Evolutionary conservation across 1,284 basidiomycete genomes (phyloP).

Genomic region (Hymenochaete sp.): DNA sequence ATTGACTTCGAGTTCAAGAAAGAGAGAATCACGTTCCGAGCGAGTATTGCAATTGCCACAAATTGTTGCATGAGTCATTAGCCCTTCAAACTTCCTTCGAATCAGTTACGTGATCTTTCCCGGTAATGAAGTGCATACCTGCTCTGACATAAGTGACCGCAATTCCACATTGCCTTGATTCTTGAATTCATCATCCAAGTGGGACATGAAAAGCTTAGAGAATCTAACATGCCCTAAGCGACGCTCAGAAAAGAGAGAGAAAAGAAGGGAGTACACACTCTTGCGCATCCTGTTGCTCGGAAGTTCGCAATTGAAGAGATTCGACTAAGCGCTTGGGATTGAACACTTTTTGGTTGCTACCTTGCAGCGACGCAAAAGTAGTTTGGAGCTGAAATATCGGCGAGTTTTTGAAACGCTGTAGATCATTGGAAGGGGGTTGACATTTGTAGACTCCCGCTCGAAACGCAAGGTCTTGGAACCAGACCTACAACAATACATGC

Average conservation of each 20-base stretch:
- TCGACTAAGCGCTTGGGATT: slow-evolving; percentile 80
- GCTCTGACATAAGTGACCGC: slow-evolving; percentile 58
- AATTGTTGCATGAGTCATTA: slow-evolving; percentile 66
- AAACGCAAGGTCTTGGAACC: slow-evolving; percentile 63
- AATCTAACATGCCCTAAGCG: slow-evolving; percentile 60
- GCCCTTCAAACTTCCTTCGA: slow-evolving; percentile 69
- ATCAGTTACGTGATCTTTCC: slow-evolving; percentile 2
- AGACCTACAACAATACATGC: no score
- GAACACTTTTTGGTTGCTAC: slow-evolving; percentile 57
- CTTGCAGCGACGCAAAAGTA: slow-evolving; percentile 76
- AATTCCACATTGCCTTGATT: slow-evolving; percentile 58
- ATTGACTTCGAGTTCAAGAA: slow-evolving; percentile 81
- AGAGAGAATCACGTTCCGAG: slow-evolving; percentile 60
- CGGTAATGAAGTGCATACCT: slow-evolving; percentile 35
- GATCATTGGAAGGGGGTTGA: slow-evolving; percentile 38
- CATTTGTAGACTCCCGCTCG: slow-evolving; percentile 58
- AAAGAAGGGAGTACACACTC: slow-evolving; percentile 48
- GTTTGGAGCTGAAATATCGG: slow-evolving; percentile 68
- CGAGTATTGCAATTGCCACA: slow-evolving; percentile 62
- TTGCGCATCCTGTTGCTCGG: slow-evolving; percentile 90
- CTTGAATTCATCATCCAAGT: slow-evolving; percentile 77
- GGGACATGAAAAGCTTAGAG: slow-evolving; percentile 86
- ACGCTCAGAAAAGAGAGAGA: neutral
- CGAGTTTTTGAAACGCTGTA: slow-evolving; percentile 41
- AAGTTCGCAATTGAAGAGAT: slow-evolving; percentile 66